Evolutionary conservation across 2,329 filamentous ascomycete species (phyloP), one percentile per base, ranked within the genome.

Genomic region (Fusarium brevicatenulatum): DNA sequence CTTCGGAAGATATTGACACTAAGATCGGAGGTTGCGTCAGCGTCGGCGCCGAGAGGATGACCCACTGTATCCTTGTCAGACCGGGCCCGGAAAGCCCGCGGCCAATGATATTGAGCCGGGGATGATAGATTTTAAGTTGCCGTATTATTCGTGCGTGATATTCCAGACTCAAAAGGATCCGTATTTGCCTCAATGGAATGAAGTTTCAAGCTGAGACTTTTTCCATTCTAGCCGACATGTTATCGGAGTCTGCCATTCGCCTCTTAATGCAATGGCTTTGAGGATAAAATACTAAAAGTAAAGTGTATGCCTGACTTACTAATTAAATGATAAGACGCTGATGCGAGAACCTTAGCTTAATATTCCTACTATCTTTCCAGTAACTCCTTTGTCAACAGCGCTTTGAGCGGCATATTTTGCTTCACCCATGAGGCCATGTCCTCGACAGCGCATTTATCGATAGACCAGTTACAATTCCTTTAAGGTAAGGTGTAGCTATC

Each of bases 21-120:
- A 19, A 18, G 19, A 42, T 55, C 52, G 52, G 52, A 55, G 36
- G 36, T 55, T 55, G 52, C 36, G 52, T 55, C 52, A 55, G 36
- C 25, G 21, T 55, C 52, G 36, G 52, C 36, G 52, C 36, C 52
- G 52, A 55, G 15, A 19, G 8, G 19, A 3, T 23, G 37, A n/a
- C 19, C 50, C 25, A 42, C 52, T 53, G 7, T 6, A 53, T 10
- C 34, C 34, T 37, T 53, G 50, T 55, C 36, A 5, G 25, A 18
- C 8, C 21, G 36, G 52, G 21, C 19, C 25, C 25, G 21, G 36
- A 55, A n/a, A n/a, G 34, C 5, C 52, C 25, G 50, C 13, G 15
- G 6, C 34, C 50, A 53, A 53, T 53, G 13, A 53, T 16, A 11
- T 1, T 2, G 18, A 25, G 50, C 50, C 50, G 50, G 50, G 19